Percentiles rank a stretch among this genome's conserved stretches.
Evolutionary conservation across 192 early-diverging fungal genomes (phyloP).

Genomic region (Entomortierella lignicola): DNA sequence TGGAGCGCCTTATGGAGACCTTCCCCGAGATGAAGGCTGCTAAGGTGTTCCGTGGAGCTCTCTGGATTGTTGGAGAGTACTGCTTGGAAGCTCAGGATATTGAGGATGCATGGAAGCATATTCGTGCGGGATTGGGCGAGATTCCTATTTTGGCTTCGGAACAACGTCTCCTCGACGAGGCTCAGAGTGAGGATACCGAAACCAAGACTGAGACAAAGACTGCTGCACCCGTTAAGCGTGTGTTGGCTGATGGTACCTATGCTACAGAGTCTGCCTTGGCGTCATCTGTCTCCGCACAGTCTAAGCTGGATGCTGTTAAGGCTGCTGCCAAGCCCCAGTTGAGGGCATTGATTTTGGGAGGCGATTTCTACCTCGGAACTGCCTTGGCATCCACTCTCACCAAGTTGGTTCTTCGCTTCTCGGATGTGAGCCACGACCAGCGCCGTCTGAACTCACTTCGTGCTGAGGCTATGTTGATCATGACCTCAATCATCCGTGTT

Average conservation of each 20-base stretch:
- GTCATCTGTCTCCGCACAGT: conserved; percentile 54
- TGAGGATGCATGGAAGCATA: conserved; percentile 83
- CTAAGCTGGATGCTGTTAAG: conserved; percentile 63
- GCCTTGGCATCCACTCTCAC: conserved; percentile 91
- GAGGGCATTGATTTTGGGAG: conserved; percentile 85
- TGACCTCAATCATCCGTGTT: conserved; percentile 94
- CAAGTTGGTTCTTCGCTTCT: conserved; percentile 89
- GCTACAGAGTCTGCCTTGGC: conserved; percentile 94
- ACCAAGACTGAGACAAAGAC: conserved; percentile 44
- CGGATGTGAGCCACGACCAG: conserved; percentile 61
- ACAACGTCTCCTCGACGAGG: conserved; percentile 84
- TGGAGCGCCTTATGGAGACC: conserved; percentile 81
- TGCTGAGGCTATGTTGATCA: conserved; percentile 98
- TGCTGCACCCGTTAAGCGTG: conserved; percentile 71
- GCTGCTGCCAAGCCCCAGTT: conserved; percentile 78
- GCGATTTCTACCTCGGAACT: conserved; percentile 93
- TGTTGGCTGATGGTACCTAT: conserved; percentile 97
- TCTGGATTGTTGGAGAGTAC: conserved; percentile 99
- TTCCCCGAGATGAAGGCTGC: conserved; percentile 92
- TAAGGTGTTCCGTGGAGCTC: conserved; percentile 93
- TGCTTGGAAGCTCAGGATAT: conserved; percentile 81
- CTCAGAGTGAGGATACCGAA: conserved; percentile 65
- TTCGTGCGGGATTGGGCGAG: conserved; percentile 88
- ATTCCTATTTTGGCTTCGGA: conserved; percentile 95
- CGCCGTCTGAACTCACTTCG: conserved; percentile 78